These are phyloP conservation scores for Stagonosporopsis chrysanthemi DNA, from an alignment of 2,329 filamentous ascomycete genomes.

Conservation along the genomic window DNA sequence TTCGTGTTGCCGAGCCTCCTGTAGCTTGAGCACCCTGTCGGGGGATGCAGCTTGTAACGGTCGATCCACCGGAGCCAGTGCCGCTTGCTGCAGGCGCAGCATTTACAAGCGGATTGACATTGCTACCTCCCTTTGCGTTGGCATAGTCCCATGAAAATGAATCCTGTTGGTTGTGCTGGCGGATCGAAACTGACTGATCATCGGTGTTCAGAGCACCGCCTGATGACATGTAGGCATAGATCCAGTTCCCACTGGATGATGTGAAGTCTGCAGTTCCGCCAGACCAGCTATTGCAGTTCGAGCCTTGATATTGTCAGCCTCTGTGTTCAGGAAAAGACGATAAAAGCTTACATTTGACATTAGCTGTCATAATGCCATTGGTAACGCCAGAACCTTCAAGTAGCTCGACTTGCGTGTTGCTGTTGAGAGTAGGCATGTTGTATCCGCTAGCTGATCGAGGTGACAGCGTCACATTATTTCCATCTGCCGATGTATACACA, in stretches of 20 bases:
- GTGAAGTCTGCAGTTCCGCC: slow-evolving; percentile 62
- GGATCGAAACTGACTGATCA: slow-evolving; percentile 53
- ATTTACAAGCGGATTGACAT: slow-evolving; percentile 53
- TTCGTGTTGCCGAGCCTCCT: slow-evolving; percentile 9
- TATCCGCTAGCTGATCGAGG: slow-evolving; percentile 58
- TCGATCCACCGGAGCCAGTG: slow-evolving; percentile 15
- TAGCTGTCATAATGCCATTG: slow-evolving; percentile 62
- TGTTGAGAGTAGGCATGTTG: slow-evolving; percentile 52
- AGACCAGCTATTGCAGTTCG: slow-evolving; percentile 61
- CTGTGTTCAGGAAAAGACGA: not conserved
- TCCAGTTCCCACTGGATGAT: slow-evolving; percentile 56
- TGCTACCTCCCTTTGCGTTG: slow-evolving; percentile 59
- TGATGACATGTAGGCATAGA: slow-evolving; percentile 56
- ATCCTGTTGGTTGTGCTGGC: slow-evolving; percentile 53
- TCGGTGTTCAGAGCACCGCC: slow-evolving; percentile 59
- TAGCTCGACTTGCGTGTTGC: slow-evolving; percentile 55
- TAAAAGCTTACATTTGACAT: slow-evolving; percentile 57
- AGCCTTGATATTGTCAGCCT: slow-evolving; percentile 45
- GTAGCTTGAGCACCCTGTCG: slow-evolving; percentile 32
- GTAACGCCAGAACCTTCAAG: slow-evolving; percentile 62
- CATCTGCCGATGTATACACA: slow-evolving; percentile 61
- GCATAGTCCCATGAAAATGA: slow-evolving; percentile 59
- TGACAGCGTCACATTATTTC: slow-evolving; percentile 65
- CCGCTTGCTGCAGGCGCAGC: slow-evolving; percentile 31
- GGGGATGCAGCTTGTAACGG: slow-evolving; percentile 41